Base-by-base conservation (phyloP, 2,329 filamentous ascomycete species). In the Aspergillus fumigatus region DNA sequence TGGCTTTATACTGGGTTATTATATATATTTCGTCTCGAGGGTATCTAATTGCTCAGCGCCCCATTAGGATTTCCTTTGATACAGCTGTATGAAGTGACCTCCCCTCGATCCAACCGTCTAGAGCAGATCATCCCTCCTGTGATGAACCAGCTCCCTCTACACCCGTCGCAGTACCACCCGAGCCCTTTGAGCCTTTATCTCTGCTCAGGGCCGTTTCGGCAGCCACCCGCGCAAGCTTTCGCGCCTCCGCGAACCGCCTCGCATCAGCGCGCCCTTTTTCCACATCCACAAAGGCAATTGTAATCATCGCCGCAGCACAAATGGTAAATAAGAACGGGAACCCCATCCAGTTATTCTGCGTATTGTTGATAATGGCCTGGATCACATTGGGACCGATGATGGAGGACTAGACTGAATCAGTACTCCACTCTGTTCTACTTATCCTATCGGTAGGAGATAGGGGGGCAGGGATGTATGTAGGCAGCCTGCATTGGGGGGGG, bases 341-440 rank as follows among this genome's bases (percentile, higher is more conserved):
- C 4, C 74, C 74, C 69, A 75, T 75, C 74, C 74, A 77, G 35
- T 74, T 75, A 43, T 77, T 77, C 27, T 72, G 70, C 0, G 73
- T 73, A 32, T 66, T 52, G 50, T 77, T 76, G 51, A 77, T 75
- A 26, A 77, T 77, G 3, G 73, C 75, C 61, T 77, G 74, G 11
- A 77, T 70, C 29, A 77, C 74, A 47, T 76, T 76, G 10, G 74
- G 75, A 0, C 74, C 75, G 48, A 78, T 76, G 23, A 77, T 76
- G 1, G 73, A 76, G 21, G 74, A 77, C 74, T 76, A 35, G 5
- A 14, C 3, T 2, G 7, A 48, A 55, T 45, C 55, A 40, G 35
- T 21, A 43, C 3, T 21, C n/a, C 6, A 43, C 19, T 43, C 40
- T 3, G 40, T 43, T 43, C n/a, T 4, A 21, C 4, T 21, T 43